Evolutionary conservation across 805 yeast species (phyloP), one percentile per base, ranked within the genome.

Genomic region (Nakazawaea holstii): DNA sequence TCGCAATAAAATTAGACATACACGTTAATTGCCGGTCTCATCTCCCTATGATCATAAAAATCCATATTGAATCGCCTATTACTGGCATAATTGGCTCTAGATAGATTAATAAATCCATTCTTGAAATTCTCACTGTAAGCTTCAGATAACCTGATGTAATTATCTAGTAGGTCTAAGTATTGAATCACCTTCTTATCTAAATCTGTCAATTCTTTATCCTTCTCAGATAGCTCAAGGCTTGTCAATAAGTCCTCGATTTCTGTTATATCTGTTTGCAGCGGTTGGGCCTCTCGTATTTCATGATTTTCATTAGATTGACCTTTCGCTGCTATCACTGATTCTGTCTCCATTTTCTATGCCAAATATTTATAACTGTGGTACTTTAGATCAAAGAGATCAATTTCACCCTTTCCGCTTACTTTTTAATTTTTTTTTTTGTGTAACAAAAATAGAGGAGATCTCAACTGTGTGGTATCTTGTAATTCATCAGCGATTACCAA

Each of bases 11-110:
- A 2, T 14, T n/a, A 10, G n/a, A 50, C 53, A 20, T 48, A 50
- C 41, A 53, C 53, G 7, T 31, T 35, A 8, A 39, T 51, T 2
- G 39, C 41, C 1, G 60, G 52, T 9, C 49, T 42, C 36, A 53
- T 44, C 17, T 52, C 53, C 29, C 59, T 50, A 14, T 52, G 50
- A 43, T 59, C 60, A 24, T 53, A 51, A 33, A 51, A 55, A 29
- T 50, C 57, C 17, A 46, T 46, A 8, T 52, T 49, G 40, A 50
- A 57, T 33, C 52, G 43, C 33, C 43, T 50, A 28, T 43, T 45
- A 39, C 55, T 49, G 37, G 63, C 62, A 53, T 64, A 74, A 49
- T 70, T 73, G 14, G 78, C 77, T 44, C 77, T 51, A 46, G 74
- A 68, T 43, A 74, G 56, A 41, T 67, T 64, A 13, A 71, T 54